phyloP scores from a whole-genome alignment of 176 grass and related monocot genomes.

The Hyparrhenia diplandra region DNA sequence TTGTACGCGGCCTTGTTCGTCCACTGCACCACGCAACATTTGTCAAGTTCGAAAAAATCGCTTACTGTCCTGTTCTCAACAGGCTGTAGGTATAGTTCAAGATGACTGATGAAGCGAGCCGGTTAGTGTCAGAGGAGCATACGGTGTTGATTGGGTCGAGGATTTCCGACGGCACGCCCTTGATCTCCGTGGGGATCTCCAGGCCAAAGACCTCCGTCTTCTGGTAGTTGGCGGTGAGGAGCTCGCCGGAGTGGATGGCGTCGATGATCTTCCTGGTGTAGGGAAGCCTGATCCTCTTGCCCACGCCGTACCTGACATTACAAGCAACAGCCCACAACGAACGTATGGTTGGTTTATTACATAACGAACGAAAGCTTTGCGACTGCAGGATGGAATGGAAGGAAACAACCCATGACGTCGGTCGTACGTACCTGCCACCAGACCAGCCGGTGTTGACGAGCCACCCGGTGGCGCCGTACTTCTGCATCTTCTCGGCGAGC shows the following conservation, averaged over 20 bases:
- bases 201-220: conserved; percentile 90
- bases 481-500: conserved; percentile 99
- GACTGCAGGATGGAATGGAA: no score
- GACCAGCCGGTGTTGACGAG: conserved; percentile 99
- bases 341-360: no score
- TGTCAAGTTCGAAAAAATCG: not conserved
- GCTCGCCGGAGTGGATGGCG: conserved; percentile 92
- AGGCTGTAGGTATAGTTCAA: not conserved
- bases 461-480: conserved; percentile 89
- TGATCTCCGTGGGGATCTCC: conserved; percentile 77
- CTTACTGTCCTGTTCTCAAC: not conserved
- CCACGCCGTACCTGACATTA: conserved; percentile 78
- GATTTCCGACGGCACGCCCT: conserved; percentile 83
- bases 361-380: no score
- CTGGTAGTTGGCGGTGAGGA: conserved; percentile 76
- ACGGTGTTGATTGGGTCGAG: conserved; percentile 95
- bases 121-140: conserved; percentile 4
- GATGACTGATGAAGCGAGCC: not conserved
- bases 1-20: conserved; percentile 68
- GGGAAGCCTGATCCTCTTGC: conserved; percentile 77
- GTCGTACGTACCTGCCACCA: conserved; percentile 55
- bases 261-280: conserved; percentile 99
- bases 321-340: no score
- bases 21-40: conserved; percentile 45
- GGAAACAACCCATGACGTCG: no score